Conservation (phyloP, 1,139 yeast genomes). For the Torulaspora globosa region DNA sequence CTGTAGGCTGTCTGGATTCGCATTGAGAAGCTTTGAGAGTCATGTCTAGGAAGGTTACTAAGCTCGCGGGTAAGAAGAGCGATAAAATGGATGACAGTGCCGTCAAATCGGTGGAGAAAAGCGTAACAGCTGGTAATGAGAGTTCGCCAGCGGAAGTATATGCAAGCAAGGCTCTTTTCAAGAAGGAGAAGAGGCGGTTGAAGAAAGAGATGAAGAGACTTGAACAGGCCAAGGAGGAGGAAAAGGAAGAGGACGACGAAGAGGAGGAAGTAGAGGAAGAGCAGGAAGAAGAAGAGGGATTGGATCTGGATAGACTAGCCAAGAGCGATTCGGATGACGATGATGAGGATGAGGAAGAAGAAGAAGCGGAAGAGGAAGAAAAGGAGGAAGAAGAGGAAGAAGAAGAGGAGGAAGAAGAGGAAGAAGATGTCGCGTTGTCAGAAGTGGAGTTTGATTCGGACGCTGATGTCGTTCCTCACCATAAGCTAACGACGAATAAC, state of each 20-base stretch:
- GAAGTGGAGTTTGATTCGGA: constrained; percentile 81
- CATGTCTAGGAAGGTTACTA: constrained; percentile 39
- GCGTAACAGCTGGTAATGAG: constrained; percentile 18
- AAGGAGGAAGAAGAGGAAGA: constrained; percentile 41
- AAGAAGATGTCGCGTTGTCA: constrained; percentile 68
- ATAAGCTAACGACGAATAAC: constrained; percentile 77
- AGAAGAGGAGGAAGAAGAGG: constrained; percentile 46
- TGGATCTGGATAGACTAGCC: constrained; percentile 54
- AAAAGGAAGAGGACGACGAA: constrained; percentile 28
- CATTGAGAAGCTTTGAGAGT: not conserved
- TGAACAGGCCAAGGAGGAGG: constrained; percentile 26
- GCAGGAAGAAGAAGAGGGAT: constrained; percentile 20
- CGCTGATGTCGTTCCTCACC: constrained; percentile 85
- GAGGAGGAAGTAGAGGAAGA: constrained; percentile 37
- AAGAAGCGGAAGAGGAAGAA: constrained; percentile 42
- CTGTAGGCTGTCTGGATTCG: constrained; percentile 1
- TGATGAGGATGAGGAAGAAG: constrained; percentile 41
- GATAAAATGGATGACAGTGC: constrained; percentile 34
- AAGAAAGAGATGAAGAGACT: constrained; percentile 46
- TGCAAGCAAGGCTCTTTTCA: constrained; percentile 48
- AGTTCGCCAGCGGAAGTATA: constrained; percentile 39
- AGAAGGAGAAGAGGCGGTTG: constrained; percentile 60
- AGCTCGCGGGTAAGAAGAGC: constrained; percentile 31
- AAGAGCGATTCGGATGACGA: constrained; percentile 50
- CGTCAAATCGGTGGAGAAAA: constrained; percentile 34